These are phyloP conservation scores for Cyberlindnera sargentensis DNA, from an alignment of 805 yeast species.

Conservation along the genomic window DNA sequence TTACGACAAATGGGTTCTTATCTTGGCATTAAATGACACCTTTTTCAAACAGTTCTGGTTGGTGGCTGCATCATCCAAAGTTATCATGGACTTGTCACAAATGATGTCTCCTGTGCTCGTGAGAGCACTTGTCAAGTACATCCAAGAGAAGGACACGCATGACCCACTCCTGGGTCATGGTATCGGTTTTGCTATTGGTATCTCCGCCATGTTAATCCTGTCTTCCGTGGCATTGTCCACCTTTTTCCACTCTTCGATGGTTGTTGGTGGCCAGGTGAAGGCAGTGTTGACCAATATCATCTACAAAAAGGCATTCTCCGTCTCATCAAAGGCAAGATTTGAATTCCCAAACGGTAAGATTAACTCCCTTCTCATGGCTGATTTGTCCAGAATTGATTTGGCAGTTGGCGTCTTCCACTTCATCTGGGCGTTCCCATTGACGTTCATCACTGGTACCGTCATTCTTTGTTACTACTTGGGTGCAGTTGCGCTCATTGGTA, in stretches of 20 bases:
- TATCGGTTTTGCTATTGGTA: conserved; percentile 70
- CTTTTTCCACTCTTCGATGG: conserved; percentile 53
- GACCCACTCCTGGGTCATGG: conserved; percentile 55
- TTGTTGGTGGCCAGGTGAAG: conserved; percentile 65
- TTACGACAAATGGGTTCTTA: conserved; percentile 20
- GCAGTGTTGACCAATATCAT: conserved; percentile 66
- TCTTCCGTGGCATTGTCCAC: conserved; percentile 50
- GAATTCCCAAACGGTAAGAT: conserved; percentile 62
- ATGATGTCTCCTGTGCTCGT: conserved; percentile 64
- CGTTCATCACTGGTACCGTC: conserved; percentile 55
- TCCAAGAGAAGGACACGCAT: conserved; percentile 40
- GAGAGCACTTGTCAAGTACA: conserved; percentile 55
- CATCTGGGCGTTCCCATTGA: conserved; percentile 54
- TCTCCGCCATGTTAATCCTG: conserved; percentile 45
- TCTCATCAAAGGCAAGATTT: conserved; percentile 51
- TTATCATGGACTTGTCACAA: conserved; percentile 26
- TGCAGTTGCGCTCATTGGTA: conserved; percentile 64
- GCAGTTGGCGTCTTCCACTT: conserved; percentile 67
- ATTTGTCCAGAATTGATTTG: conserved; percentile 71
- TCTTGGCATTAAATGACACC: conserved; percentile 30
- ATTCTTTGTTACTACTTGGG: conserved; percentile 65
- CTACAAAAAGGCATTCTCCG: conserved; percentile 56
- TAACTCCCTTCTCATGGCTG: conserved; percentile 76
- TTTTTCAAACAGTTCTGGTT: conserved; percentile 28
- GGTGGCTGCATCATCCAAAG: conserved; percentile 24